A percentile compares a stretch with the other conserved stretches of the same genome.
These are phyloP conservation scores for Pseudogymnoascus destructans DNA, from an alignment of 2,329 filamentous ascomycete genomes.

Conservation along the genomic window DNA sequence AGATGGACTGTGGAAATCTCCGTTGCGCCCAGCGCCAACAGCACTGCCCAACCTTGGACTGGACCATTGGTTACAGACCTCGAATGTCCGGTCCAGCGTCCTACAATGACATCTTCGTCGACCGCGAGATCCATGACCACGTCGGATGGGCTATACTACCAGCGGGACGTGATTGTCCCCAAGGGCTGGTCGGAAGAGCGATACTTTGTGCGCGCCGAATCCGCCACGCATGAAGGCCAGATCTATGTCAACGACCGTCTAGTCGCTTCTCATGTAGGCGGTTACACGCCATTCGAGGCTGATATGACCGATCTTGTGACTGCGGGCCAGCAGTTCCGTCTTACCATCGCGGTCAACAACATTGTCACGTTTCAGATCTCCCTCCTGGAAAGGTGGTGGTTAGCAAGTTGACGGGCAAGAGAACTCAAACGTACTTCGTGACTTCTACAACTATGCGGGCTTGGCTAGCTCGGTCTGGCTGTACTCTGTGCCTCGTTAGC, in stretches of 20 bases:
- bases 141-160: constrained; percentile 26
- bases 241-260: constrained; percentile 23
- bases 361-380: constrained; percentile 21
- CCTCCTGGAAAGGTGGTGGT: background rate
- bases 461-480: constrained; percentile 23
- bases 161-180: constrained; percentile 21
- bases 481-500: constrained; percentile 18
- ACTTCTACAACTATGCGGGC: constrained; percentile 26
- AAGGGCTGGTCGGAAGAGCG: constrained; percentile 15
- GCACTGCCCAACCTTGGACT: background rate
- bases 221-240: constrained; percentile 22
- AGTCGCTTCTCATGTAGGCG: constrained; percentile 20
- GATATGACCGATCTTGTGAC: constrained; percentile 18
- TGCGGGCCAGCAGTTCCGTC: constrained; percentile 19
- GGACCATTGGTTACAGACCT: background rate
- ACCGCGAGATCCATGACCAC: constrained; percentile 21
- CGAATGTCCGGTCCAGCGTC: constrained; percentile 18
- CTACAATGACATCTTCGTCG: constrained; percentile 21
- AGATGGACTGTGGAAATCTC: constrained; percentile 21
- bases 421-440: constrained; percentile 22
- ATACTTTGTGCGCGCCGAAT: constrained; percentile 22
- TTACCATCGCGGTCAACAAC: constrained; percentile 26
- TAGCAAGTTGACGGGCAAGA: constrained; percentile 14
- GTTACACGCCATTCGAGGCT: constrained; percentile 23
- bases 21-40: background rate